phyloP scores from a whole-genome alignment of 2,329 filamentous ascomycete species.

The Fusarium buxicola region DNA sequence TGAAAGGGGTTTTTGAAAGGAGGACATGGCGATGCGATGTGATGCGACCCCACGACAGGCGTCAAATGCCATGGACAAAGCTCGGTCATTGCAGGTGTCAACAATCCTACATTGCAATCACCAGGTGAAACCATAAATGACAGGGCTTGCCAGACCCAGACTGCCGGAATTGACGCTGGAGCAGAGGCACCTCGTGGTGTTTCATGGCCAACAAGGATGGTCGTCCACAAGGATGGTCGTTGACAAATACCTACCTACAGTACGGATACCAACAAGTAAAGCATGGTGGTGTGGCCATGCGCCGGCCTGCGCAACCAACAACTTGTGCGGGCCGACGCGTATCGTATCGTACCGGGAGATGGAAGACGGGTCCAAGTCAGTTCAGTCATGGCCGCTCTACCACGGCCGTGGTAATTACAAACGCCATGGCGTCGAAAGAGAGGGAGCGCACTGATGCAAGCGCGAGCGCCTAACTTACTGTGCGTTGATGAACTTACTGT shows the following conservation, averaged over 20 bases:
- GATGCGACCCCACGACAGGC: neutral
- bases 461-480: no score
- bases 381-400: no score
- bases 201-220: neutral
- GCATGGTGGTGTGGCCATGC: neutral
- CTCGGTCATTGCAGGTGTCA: slow-evolving; percentile 11
- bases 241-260: neutral
- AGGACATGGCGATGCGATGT: no score
- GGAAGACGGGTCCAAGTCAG: no score
- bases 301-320: neutral
- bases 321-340: slow-evolving; percentile 2
- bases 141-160: slow-evolving; percentile 15
- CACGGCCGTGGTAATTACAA: neutral
- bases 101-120: slow-evolving; percentile 5
- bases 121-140: slow-evolving; percentile 20
- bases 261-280: no score
- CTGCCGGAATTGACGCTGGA: slow-evolving; percentile 17
- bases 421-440: neutral
- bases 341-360: no score
- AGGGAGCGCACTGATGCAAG: neutral
- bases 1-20: no score
- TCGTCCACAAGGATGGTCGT: slow-evolving; percentile 4
- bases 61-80: neutral
- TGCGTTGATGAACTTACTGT: neutral
- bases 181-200: no score